Percentiles rank a stretch among this genome's conserved stretches.
Evolutionary conservation across 768 basidiomycete genomes (phyloP).

Genomic region (Artomyces pyxidatus): DNA sequence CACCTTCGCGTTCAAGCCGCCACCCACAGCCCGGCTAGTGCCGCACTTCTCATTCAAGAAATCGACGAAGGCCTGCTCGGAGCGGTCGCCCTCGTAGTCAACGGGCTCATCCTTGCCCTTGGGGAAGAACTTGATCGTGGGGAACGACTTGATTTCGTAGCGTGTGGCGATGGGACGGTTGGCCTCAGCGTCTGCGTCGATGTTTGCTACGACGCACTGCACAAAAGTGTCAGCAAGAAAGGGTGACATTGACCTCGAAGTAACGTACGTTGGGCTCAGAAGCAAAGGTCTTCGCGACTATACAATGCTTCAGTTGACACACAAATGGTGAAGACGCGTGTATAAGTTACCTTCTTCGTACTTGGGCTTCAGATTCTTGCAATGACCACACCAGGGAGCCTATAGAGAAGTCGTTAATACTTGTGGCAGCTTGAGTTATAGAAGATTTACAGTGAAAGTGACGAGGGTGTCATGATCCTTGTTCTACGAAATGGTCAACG

Average conservation of each 20-base stretch:
- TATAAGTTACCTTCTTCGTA: conserved; percentile 61
- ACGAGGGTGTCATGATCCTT: conserved; percentile 85
- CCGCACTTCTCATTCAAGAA: conserved; percentile 87
- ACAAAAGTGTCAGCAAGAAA: conserved; percentile 3
- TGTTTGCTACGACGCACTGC: conserved; percentile 83
- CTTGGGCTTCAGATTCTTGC: conserved; percentile 82
- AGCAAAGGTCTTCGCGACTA: conserved; percentile 74
- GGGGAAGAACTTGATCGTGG: conserved; percentile 94
- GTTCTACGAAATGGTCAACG: background rate
- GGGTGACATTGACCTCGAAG: background rate
- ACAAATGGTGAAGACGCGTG: background rate
- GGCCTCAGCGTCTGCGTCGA: conserved; percentile 79
- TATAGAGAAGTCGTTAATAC: conserved; percentile 25
- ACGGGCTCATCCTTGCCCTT: conserved; percentile 51
- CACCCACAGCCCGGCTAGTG: conserved; percentile 74
- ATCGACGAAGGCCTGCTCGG: conserved; percentile 64
- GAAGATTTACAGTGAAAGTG: conserved; percentile 56
- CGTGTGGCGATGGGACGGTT: conserved; percentile 64
- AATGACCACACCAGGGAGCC: conserved; percentile 87
- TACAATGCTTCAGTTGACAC: background rate
- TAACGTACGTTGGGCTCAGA: conserved; percentile 60
- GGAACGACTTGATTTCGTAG: conserved; percentile 76
- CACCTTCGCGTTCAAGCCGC: conserved; percentile 67
- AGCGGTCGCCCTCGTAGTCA: conserved; percentile 62
- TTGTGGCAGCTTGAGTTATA: background rate